Base-by-base conservation (phyloP, 192 early-diverging fungal genomes). In the Dissophora ornata region DNA sequence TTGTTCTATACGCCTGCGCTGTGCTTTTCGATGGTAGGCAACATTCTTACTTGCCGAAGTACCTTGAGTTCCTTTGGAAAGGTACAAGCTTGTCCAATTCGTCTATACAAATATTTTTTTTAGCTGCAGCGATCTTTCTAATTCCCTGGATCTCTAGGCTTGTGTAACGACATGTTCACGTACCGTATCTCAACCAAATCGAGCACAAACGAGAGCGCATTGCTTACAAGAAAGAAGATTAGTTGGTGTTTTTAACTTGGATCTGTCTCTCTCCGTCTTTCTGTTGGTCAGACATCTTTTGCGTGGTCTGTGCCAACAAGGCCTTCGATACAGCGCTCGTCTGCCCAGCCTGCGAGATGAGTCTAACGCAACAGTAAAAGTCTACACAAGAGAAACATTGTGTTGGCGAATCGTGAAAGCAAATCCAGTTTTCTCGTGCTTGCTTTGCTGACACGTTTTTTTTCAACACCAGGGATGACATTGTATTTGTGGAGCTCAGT, bases 131-230 rank as follows among this genome's bases (percentile, higher is more conserved):
- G 9, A 30, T 62, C n/a, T n/a, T 22, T 45, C 36, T 19, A 28
- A 18, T 48, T 49, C 28, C 24, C 18, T 63, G 18, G 1, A 28
- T 25, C 4, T 30, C 12, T 50, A 80, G 67, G 88, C 85, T 15
- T 89, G 86, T 56, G 80, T 89, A 44, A 91, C 90, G 7, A 87
- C 83, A 9, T 91, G 90, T 63, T 90, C 90, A 9, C 88, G 90
- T 91, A 86, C 47, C n/a, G n/a, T 24, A 36, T 48, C 9, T 34
- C 9, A 4, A 12, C 24, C 13, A 3, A 29, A 30, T 45, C 18
- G 18, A 45, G 36, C 36, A 38, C 12, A 12, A 12, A 9, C 7
- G 36, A 9, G 36, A 9, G 12, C 36, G 12, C 5, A 38, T 38
- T 5, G 7, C 12, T 38, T 5, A 38, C 7, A 12, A 38, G 7